Evolutionary conservation across 495 filamentous ascomycete genomes (phyloP).

Genomic region (Penicillium maclennaniae): DNA sequence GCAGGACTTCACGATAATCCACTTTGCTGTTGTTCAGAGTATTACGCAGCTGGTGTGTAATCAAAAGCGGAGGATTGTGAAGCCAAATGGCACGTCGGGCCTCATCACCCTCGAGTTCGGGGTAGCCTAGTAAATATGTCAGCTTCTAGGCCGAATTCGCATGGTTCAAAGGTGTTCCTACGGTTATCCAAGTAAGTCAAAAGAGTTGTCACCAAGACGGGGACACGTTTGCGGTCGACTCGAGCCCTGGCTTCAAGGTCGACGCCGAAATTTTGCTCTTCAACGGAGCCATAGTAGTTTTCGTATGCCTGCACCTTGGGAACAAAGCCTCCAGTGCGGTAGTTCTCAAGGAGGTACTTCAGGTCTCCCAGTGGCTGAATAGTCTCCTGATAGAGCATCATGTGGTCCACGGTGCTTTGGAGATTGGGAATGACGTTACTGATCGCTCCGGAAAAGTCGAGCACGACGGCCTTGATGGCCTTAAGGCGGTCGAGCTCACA

Average conservation of each 20-base stretch:
- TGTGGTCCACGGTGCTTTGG: conserved; percentile 91
- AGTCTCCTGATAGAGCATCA: conserved; percentile 99
- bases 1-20: conserved; percentile 69
- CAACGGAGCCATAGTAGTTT: conserved; percentile 97
- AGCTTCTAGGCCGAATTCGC: conserved; percentile 1
- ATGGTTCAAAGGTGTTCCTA: conserved; percentile 32
- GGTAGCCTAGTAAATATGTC: conserved; percentile 60
- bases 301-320: conserved; percentile 93
- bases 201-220: conserved; percentile 85
- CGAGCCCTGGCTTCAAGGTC: conserved; percentile 92
- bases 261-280: conserved; percentile 96
- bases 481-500: conserved; percentile 95
- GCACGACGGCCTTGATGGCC: conserved; percentile 94
- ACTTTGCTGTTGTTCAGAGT: conserved; percentile 85
- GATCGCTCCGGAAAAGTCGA: conserved; percentile 96
- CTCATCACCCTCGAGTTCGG: conserved; percentile 95
- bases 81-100: conserved; percentile 91
- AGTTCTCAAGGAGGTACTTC: conserved; percentile 95
- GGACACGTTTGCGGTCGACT: conserved; percentile 92
- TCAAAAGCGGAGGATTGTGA: conserved; percentile 78
- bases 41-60: conserved; percentile 80
- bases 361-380: conserved; percentile 90
- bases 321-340: conserved; percentile 87
- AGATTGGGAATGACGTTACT: conserved; percentile 97
- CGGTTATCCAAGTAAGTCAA: conserved; percentile 91